Evolutionary conservation across 371 early-diverging fungal genomes (phyloP).

Genomic region (Syncephalis plumigaleata): DNA sequence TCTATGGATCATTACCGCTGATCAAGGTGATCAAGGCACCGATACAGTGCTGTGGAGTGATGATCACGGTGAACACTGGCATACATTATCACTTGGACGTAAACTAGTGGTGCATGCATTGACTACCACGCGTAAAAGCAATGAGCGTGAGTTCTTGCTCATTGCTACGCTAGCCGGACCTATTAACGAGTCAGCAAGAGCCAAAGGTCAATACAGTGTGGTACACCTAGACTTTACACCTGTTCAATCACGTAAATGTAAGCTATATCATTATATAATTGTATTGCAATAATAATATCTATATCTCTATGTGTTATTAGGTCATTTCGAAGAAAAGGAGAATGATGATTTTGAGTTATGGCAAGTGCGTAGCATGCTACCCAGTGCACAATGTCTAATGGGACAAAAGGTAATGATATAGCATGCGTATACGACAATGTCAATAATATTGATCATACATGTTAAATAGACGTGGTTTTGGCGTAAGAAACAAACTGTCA

Average conservation of each 20-base stretch:
- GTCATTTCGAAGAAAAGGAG: slow-evolving; percentile 14
- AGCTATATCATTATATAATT: slow-evolving; percentile 12
- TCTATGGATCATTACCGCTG: slow-evolving; percentile 53
- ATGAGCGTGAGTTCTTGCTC: not conserved
- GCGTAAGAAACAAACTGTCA: slow-evolving; percentile 54
- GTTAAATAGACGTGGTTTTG: slow-evolving; percentile 29
- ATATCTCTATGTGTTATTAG: too few species aligned
- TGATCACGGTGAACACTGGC: slow-evolving; percentile 74
- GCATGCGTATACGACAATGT: not conserved
- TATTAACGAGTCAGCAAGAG: not conserved
- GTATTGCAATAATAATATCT: not conserved
- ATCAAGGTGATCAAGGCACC: slow-evolving; percentile 32
- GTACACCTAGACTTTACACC: slow-evolving; percentile 51
- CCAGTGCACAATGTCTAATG: slow-evolving; percentile 67
- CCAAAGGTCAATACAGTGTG: slow-evolving; percentile 7
- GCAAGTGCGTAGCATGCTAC: slow-evolving; percentile 36
- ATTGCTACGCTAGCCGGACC: not conserved
- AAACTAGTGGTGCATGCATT: not conserved
- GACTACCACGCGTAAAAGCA: not conserved
- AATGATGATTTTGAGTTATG: slow-evolving; percentile 66
- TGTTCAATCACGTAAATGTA: slow-evolving; percentile 46
- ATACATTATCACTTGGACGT: slow-evolving; percentile 3
- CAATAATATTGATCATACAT: slow-evolving; percentile 1
- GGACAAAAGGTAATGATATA: slow-evolving; percentile 37
- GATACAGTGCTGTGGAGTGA: slow-evolving; percentile 52